Base-by-base conservation (phyloP, 345 rosid species). In the Aurinia saxatilis region DNA sequence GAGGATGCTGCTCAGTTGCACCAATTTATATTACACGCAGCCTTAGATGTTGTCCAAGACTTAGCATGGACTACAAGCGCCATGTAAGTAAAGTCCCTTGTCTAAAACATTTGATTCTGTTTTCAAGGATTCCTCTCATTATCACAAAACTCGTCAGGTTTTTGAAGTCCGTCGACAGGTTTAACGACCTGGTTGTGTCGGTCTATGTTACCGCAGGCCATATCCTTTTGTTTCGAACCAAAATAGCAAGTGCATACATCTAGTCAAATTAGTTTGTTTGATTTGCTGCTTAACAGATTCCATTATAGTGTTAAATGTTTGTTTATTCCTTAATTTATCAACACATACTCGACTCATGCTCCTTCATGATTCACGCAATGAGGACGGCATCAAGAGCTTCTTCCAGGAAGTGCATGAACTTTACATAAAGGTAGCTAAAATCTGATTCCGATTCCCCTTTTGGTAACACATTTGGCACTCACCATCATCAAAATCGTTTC, bases 1-100 rank as follows among this genome's bases (percentile, higher is more conserved):
- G 97, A 95, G 84, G 99, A 95, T 77, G 95, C 97, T 63, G 87
- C 97, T 17, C 96, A 95, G 74, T 61, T 90, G 78, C 96, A 87
- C 68, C 99, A 95, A 38, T 95, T 95, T 68, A 71, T 95, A 38
- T 77, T 95, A 57, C 99, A 95, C 50, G 97, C 97, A 5, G 96
- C 99, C 8, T 70, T 90, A 67, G 96, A 95, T 78, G 79, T 95
- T 49, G 99, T 88, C 65, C 97, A 95, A 77, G 99, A 95, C 72
- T 67, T 87, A 16, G 95, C 99, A 35, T 90, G 97, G 99, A 86
- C 95, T 31, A 95, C 97, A 31, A 87, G 96, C 72, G 97, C 97
- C 15, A 95, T 90, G 99, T 90, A 55, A 80, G 82, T 59, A 42
- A 64, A 42, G 12, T 45, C 60, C 31, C 10, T n/a, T 14, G n/a